Conservation (phyloP, 208 protist genomes). For the Leishmania tropica region DNA sequence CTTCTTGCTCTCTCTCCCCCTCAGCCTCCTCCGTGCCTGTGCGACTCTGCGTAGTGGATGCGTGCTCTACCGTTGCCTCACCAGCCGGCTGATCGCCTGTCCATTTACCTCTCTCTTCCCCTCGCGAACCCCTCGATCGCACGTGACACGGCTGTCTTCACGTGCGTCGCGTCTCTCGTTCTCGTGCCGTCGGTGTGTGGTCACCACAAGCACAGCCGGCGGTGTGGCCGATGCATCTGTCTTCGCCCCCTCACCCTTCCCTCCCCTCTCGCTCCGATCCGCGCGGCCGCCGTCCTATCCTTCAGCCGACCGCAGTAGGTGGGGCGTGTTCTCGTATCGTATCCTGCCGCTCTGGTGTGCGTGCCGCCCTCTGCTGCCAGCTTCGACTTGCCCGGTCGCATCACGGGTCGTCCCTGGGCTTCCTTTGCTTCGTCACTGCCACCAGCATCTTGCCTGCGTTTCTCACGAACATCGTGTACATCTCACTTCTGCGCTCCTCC, state of each 20-base stretch:
- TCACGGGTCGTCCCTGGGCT: background rate
- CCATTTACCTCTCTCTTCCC: background rate
- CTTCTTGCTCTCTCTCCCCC: background rate
- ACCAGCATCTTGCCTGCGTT: background rate
- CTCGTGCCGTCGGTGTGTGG: no score
- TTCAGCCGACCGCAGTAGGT: background rate
- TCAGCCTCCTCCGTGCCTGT: background rate
- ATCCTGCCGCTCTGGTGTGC: background rate
- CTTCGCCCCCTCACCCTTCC: background rate
- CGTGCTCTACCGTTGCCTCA: background rate
- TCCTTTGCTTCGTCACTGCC: background rate
- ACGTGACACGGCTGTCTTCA: background rate
- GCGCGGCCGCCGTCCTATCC: background rate
- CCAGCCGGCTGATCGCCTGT: background rate
- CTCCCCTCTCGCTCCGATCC: background rate
- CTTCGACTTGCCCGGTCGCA: background rate
- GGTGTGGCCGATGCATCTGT: background rate
- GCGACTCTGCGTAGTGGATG: background rate
- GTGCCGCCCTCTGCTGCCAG: background rate
- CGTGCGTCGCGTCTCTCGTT: conserved; percentile 13
- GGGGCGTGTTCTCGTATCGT: background rate
- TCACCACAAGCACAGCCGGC: background rate
- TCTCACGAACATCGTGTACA: no score
- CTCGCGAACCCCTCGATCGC: background rate
- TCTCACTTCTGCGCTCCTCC: background rate